Evolutionary conservation across 805 yeast species (phyloP), one percentile per base, ranked within the genome.

Genomic region (Lipomyces kockii): DNA sequence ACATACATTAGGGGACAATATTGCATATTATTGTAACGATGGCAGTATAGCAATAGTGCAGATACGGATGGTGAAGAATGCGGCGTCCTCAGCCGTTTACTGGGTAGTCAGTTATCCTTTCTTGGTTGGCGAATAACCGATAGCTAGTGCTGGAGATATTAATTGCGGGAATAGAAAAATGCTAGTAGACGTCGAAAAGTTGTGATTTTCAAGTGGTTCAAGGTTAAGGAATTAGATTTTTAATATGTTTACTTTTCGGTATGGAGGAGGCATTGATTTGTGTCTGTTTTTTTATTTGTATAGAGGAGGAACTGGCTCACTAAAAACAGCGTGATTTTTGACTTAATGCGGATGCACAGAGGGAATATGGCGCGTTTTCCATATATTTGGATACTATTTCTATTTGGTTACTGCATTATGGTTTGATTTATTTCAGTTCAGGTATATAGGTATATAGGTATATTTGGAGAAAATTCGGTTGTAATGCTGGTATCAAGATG

Each of bases 41-140:
- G 55, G 14, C 7, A 22, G 58, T 29, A 63, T n/a, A 52, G 52
- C 37, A 20, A 46, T 25, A 22, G 66, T 49, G 39, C 58, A 17
- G 51, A 58, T 20, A 63, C 56, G 35, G 62, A 27, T 14, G 54
- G 32, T 8, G 66, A 59, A n/a, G 25, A 53, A 20, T 17, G 58
- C n/a, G 12, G 58, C 56, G 46, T 53, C 14, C 52, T 63, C 6
- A 34, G 62, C 46, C 39, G 63, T 9, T 52, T 63, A 5, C 11
- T 63, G 20, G 54, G 63, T 34, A 46, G 54, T 6, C 59, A 61
- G 20, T 53, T 52, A 14, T 54, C 60, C 3, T 59, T 63, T 34
- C 32, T 63, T 63, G 66, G 27, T 59, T 60, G 66, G 53, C 60
- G 4, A 54, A 58, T 22, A 52, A 12, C 34, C 55, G 55, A 27